These are phyloP conservation scores for Apiospora marii DNA, from an alignment of 2,329 filamentous ascomycete genomes.

Conservation along the genomic window DNA sequence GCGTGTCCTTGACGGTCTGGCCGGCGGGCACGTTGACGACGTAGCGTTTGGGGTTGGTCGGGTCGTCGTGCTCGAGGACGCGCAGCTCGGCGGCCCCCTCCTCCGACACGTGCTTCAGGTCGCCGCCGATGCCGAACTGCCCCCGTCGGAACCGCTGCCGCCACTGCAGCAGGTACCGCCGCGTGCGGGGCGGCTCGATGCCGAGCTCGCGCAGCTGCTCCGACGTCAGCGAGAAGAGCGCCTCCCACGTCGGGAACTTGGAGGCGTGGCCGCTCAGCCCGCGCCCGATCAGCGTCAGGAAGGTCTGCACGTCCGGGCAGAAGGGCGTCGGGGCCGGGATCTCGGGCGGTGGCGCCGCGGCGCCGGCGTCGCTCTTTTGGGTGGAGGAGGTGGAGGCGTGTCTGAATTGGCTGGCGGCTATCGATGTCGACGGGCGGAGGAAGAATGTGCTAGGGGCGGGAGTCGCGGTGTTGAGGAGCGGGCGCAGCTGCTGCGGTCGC, in stretches of 20 bases:
- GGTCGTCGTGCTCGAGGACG: slow-evolving; percentile 52
- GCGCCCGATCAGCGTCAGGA: slow-evolving; percentile 91
- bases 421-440: slow-evolving; percentile 27
- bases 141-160: slow-evolving; percentile 83
- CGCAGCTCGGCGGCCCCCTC: slow-evolving; percentile 61
- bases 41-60: slow-evolving; percentile 55
- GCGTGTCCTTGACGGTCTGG: slow-evolving; percentile 46
- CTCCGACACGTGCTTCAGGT: slow-evolving; percentile 72
- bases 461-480: slow-evolving; percentile 29
- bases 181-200: slow-evolving; percentile 82
- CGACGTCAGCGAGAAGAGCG: slow-evolving; percentile 84
- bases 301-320: slow-evolving; percentile 83
- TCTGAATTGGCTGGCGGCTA: slow-evolving; percentile 23
- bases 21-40: slow-evolving; percentile 63
- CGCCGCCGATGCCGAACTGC: slow-evolving; percentile 81
- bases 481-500: slow-evolving; percentile 40
- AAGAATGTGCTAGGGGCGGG: slow-evolving; percentile 10
- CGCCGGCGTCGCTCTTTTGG: background rate
- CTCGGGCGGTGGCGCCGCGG: slow-evolving; percentile 24
- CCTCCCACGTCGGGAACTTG: slow-evolving; percentile 91
- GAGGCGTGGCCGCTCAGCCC: slow-evolving; percentile 80
- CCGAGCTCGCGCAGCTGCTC: slow-evolving; percentile 82
- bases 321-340: slow-evolving; percentile 81
- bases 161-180: slow-evolving; percentile 88
- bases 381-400: background rate